These are phyloP conservation scores for Gossypium herbaceum DNA, from an alignment of 345 rosid genomes.

Conservation along the genomic window DNA sequence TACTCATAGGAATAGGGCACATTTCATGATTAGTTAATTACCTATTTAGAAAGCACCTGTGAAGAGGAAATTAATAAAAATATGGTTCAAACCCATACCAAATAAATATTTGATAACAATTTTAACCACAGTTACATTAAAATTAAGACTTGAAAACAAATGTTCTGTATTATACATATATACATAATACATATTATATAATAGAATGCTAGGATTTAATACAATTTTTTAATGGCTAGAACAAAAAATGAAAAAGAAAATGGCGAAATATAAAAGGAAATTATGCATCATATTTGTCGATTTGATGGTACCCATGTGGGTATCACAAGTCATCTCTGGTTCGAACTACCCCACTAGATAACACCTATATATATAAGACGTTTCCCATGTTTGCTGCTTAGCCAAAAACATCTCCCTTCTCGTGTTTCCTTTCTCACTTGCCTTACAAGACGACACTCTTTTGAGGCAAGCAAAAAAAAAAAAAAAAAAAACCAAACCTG, in stretches of 20 bases:
- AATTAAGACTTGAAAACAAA: too few relatives aligned
- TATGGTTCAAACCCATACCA: too few relatives aligned
- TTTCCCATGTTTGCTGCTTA: background rate
- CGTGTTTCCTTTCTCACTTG: background rate
- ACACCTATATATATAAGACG: constrained; percentile 5
- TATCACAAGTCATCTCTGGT: background rate
- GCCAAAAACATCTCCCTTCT: background rate
- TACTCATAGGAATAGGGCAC: accelerated
- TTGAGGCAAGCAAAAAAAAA: background rate
- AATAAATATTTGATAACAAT: too few relatives aligned
- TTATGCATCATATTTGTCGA: background rate
- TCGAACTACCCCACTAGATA: background rate
- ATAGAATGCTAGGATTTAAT: background rate
- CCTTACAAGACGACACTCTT: background rate
- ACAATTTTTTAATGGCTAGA: background rate
- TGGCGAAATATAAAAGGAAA: background rate
- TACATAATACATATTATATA: background rate
- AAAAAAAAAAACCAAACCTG: background rate
- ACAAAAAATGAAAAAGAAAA: background rate
- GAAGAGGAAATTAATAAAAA: too few relatives aligned
- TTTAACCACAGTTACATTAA: too few relatives aligned
- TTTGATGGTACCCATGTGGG: background rate
- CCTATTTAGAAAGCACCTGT: too few relatives aligned
- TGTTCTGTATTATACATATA: too few relatives aligned
- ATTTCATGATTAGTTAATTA: too few relatives aligned